phyloP scores from a whole-genome alignment of 805 yeast species.

The Cyberlindnera meyerae region DNA sequence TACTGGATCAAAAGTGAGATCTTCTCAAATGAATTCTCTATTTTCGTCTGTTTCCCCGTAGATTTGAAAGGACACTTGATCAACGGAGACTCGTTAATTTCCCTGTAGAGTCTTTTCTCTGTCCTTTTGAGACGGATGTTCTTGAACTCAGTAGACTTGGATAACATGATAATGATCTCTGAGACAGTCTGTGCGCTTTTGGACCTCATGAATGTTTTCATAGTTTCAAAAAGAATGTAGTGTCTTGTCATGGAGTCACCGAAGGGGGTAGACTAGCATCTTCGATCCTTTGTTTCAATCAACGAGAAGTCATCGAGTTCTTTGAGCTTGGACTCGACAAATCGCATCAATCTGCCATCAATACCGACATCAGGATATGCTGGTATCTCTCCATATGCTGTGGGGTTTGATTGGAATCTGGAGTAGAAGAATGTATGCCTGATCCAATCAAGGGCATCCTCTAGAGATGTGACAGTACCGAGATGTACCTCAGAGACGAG shows the following conservation, averaged over 20 bases:
- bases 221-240: conserved; percentile 41
- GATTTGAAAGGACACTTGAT: conserved; percentile 34
- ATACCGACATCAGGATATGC: conserved; percentile 17
- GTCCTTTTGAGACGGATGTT: conserved; percentile 36
- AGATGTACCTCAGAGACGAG: conserved; percentile 41
- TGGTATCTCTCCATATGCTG: conserved; percentile 33
- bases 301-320: conserved; percentile 31
- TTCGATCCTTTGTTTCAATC: conserved; percentile 17
- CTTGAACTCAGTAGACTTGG: conserved; percentile 37
- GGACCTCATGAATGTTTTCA: conserved; percentile 30
- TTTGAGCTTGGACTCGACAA: conserved; percentile 31
- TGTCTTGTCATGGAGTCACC: conserved; percentile 48
- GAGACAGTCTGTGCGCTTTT: conserved; percentile 15
- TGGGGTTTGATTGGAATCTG: conserved; percentile 36
- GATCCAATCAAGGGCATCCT: conserved; percentile 43
- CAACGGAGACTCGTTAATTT: conserved; percentile 36
- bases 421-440: conserved; percentile 46
- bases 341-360: conserved; percentile 30
- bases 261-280: conserved; percentile 32
- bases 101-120: conserved; percentile 42
- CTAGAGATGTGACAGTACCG: conserved; percentile 32
- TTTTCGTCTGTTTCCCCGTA: conserved; percentile 25
- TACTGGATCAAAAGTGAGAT: conserved; percentile 40
- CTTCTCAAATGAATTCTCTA: conserved; percentile 30
- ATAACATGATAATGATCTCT: conserved; percentile 26